Evolutionary conservation across 176 grass and related monocot species (phyloP).

Genomic region (Musa schizocarpa): DNA sequence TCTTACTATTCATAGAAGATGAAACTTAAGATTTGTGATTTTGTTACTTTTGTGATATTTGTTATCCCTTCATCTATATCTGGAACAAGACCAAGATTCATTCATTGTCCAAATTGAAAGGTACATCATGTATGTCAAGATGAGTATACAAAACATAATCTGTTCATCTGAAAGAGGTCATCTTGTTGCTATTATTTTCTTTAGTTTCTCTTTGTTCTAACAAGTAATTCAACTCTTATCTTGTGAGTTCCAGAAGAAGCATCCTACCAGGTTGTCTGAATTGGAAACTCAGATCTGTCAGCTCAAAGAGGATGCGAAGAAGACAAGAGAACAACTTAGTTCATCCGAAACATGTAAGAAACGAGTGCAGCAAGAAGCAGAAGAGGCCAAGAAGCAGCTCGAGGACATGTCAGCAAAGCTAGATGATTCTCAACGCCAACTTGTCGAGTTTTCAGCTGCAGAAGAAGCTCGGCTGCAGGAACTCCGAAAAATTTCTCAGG

Average conservation of each 20-base stretch:
- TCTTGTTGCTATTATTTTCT: not conserved
- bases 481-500: conserved; percentile 70
- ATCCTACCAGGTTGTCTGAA: conserved; percentile 74
- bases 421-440: conserved; percentile 46
- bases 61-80: not conserved
- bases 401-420: conserved; percentile 34
- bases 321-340: conserved; percentile 66
- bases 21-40: not conserved
- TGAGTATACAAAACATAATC: not conserved
- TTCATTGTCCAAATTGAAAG: not conserved
- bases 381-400: conserved; percentile 60
- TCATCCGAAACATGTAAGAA: conserved; percentile 58
- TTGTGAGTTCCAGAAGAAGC: conserved; percentile 56
- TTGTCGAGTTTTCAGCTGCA: conserved; percentile 41
- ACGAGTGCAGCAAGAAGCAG: conserved; percentile 57
- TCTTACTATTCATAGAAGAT: too few species aligned
- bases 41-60: not conserved
- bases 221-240: not conserved
- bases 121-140: conserved; percentile 4
- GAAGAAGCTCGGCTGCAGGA: conserved; percentile 73
- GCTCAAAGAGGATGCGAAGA: conserved; percentile 85
- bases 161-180: not conserved
- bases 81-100: not conserved
- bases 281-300: conserved; percentile 58
- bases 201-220: not conserved